These are phyloP conservation scores for Papiliotrema laurentii DNA, from an alignment of 1,284 basidiomycete species.

Conservation along the genomic window DNA sequence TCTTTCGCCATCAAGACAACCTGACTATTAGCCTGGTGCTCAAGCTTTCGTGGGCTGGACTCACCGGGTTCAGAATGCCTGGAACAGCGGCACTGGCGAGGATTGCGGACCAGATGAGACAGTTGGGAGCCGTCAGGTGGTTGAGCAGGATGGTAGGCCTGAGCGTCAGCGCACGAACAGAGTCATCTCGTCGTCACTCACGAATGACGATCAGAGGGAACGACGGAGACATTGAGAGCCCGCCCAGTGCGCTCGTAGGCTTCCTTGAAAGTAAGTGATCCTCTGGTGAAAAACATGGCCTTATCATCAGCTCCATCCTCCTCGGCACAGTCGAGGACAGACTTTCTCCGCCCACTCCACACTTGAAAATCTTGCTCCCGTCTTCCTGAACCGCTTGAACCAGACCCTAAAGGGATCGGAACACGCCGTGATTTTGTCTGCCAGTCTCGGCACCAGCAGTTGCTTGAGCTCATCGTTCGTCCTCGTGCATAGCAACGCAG, in stretches of 20 bases:
- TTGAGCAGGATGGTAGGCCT: conserved; percentile 93
- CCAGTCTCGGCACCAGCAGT: conserved; percentile 74
- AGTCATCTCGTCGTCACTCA: conserved; percentile 48
- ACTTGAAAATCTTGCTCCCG: conserved; percentile 91
- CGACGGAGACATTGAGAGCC: conserved; percentile 87
- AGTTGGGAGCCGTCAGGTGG: conserved; percentile 90
- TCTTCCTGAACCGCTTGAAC: conserved; percentile 74
- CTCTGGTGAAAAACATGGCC: conserved; percentile 82
- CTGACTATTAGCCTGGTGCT: conserved; percentile 61
- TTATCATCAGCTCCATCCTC: conserved; percentile 41
- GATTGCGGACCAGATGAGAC: conserved; percentile 57
- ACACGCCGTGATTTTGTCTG: conserved; percentile 84
- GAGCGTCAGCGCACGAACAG: conserved; percentile 2
- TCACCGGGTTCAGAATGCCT: conserved; percentile 45
- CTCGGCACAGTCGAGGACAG: not conserved
- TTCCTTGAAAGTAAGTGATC: conserved; percentile 92
- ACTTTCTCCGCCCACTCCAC: conserved; percentile 89
- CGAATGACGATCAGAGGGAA: conserved; percentile 91
- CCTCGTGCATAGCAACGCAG: conserved; percentile 73
- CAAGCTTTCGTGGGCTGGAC: conserved; percentile 44
- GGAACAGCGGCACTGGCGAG: conserved; percentile 48
- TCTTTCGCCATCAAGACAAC: conserved; percentile 92
- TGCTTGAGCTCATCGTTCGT: conserved; percentile 81
- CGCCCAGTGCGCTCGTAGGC: conserved; percentile 90
- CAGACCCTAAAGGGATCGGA: conserved; percentile 75